phyloP scores from a whole-genome alignment of 2,329 filamentous ascomycete species.

The Reticulascus tulasneorum region DNA sequence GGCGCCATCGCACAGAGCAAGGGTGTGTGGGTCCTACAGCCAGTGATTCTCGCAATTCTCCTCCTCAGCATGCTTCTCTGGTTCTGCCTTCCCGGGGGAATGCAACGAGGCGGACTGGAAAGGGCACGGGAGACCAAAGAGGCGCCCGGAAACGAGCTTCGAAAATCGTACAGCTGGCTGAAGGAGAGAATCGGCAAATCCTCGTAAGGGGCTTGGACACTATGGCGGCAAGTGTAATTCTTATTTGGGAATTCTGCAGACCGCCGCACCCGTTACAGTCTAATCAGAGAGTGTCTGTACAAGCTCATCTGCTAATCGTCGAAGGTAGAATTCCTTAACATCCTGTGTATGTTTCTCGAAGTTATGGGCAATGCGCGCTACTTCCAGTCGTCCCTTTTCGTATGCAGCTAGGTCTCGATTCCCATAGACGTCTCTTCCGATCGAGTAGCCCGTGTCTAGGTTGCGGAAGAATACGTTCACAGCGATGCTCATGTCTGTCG shows the following conservation, averaged over 20 bases:
- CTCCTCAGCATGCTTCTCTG: conserved; percentile 41
- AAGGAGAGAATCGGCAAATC: no score
- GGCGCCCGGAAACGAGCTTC: conserved; percentile 31
- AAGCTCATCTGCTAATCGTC: conserved; percentile 69
- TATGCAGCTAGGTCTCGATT: conserved; percentile 83
- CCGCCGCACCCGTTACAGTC: no score
- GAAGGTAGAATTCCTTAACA: conserved; percentile 70
- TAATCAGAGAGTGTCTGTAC: conserved; percentile 5
- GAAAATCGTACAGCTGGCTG: no score
- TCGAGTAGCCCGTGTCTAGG: conserved; percentile 62
- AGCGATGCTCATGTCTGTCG: conserved; percentile 60
- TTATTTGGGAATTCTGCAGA: no score
- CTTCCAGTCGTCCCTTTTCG: conserved; percentile 72
- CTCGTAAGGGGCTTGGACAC: no score
- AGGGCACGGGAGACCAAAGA: conserved; percentile 31
- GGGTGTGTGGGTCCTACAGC: conserved; percentile 55
- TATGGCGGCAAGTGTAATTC: no score
- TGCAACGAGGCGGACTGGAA: conserved; percentile 36
- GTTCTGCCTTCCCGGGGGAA: conserved; percentile 36
- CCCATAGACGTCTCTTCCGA: conserved; percentile 80
- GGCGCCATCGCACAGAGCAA: conserved; percentile 61
- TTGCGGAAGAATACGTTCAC: conserved; percentile 89
- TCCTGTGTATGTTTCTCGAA: conserved; percentile 64
- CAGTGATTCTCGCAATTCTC: conserved; percentile 48
- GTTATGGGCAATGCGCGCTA: conserved; percentile 60